Percentiles rank a stretch among this genome's conserved stretches.
These are phyloP conservation scores for Chrysanthemum seticuspe DNA, from an alignment of 129 eudicot species.

Conservation along the genomic window DNA sequence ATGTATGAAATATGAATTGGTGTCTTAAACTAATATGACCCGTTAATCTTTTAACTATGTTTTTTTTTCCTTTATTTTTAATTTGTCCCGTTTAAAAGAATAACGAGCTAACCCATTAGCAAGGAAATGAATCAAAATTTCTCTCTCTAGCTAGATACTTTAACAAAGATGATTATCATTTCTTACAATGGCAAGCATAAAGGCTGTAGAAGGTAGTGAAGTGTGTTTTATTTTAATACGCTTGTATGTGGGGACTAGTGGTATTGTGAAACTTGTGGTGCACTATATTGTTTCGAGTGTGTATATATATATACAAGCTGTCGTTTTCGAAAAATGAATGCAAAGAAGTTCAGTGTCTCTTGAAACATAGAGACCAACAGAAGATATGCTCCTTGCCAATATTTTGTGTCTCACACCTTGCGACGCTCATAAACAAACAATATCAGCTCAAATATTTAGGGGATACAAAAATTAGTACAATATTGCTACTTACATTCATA, in stretches of 20 bases:
- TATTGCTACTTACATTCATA: conserved; percentile 60
- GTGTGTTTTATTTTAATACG: conserved; percentile 23
- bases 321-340: conserved; percentile 40
- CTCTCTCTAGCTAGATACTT: neutral
- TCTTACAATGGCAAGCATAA: conserved; percentile 92
- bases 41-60: neutral
- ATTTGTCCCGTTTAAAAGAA: neutral
- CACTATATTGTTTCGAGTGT: too few relatives aligned
- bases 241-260: too few relatives aligned
- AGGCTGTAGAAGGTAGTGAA: conserved; percentile 94
- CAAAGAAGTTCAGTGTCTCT: conserved; percentile 94
- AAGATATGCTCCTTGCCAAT: conserved; percentile 83
- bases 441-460: conserved; percentile 4
- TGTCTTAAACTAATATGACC: neutral
- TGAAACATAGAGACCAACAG: conserved; percentile 98
- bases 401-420: conserved; percentile 98
- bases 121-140: conserved; percentile 4
- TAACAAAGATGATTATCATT: conserved; percentile 24
- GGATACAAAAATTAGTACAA: conserved; percentile 9
- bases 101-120: neutral
- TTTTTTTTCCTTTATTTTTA: neutral
- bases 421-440: conserved; percentile 16
- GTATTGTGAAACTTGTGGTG: too few relatives aligned
- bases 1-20: conserved; percentile 1
- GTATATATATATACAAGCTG: too few relatives aligned